Percentiles rank a stretch among this genome's conserved stretches.
These are phyloP conservation scores for Apiospora aurea DNA, from an alignment of 2,329 filamentous ascomycete species.

Conservation along the genomic window DNA sequence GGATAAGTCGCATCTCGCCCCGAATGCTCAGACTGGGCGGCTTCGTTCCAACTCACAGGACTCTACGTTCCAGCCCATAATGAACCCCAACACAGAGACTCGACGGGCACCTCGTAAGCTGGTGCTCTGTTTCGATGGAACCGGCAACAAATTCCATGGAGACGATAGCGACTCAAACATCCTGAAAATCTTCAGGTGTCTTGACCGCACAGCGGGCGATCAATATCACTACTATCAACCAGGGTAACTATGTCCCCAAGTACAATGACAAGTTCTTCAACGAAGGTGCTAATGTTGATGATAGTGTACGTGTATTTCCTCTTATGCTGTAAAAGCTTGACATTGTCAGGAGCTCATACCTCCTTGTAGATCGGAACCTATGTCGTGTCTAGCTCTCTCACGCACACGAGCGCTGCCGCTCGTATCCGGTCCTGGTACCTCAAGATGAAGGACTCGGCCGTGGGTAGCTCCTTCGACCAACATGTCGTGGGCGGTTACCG, in stretches of 20 bases:
- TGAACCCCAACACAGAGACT: constrained; percentile 33
- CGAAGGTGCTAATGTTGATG: neutral
- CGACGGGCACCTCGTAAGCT: constrained; percentile 51
- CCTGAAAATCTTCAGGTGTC: constrained; percentile 74
- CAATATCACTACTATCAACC: constrained; percentile 49
- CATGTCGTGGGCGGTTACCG: constrained; percentile 86
- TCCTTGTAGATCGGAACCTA: constrained; percentile 79
- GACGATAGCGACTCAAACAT: constrained; percentile 71
- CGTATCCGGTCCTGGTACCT: constrained; percentile 71
- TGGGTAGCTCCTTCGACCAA: constrained; percentile 81
- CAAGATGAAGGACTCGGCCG: constrained; percentile 79
- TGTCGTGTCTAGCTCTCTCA: constrained; percentile 65
- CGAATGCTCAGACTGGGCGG: constrained; percentile 21
- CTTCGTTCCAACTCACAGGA: constrained; percentile 24
- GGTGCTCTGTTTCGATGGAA: constrained; percentile 69
- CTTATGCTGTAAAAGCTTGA: neutral
- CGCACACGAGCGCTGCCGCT: constrained; percentile 62
- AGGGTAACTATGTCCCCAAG: neutral
- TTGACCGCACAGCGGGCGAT: constrained; percentile 67
- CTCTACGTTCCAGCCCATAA: constrained; percentile 26
- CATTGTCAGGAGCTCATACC: constrained; percentile 55
- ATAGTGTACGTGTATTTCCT: neutral
- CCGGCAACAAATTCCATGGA: constrained; percentile 69
- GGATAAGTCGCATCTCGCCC: constrained; percentile 35
- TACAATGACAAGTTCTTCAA: neutral